Evolutionary conservation across 2,329 filamentous ascomycete species (phyloP).

Genomic region (Xylariaceae sp.): DNA sequence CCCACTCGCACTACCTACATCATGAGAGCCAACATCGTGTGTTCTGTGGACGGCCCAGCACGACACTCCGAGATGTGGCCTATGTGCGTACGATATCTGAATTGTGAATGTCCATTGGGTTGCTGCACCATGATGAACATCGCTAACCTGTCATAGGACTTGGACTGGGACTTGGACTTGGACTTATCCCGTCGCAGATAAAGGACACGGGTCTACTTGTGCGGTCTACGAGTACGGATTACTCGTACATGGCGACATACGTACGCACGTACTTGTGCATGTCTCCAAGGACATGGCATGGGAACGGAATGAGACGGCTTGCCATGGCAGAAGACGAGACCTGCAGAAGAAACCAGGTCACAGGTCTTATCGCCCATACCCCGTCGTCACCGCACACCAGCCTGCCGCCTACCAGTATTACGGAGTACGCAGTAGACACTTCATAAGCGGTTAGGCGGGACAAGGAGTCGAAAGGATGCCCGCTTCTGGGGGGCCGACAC

Average conservation of each 20-base stretch:
- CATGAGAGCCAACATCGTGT: background rate
- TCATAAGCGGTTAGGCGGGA: background rate
- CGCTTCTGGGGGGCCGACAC: background rate
- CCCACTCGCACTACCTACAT: background rate
- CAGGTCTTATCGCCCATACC: background rate
- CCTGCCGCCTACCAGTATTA: background rate
- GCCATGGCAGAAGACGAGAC: too few relatives aligned
- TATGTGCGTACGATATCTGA: background rate
- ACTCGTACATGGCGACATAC: too few relatives aligned
- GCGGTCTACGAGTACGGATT: too few relatives aligned
- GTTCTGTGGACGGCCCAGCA: background rate
- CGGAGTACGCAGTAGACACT: background rate
- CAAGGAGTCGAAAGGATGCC: background rate
- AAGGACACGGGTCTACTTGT: too few relatives aligned
- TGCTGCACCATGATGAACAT: too few relatives aligned
- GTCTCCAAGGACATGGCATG: too few relatives aligned
- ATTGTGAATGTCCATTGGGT: background rate
- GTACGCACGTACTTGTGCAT: too few relatives aligned
- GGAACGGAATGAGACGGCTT: too few relatives aligned
- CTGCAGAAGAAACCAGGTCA: background rate
- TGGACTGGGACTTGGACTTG: too few relatives aligned
- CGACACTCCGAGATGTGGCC: background rate
- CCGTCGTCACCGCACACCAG: background rate
- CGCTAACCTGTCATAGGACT: too few relatives aligned
- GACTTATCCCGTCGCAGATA: too few relatives aligned